Conservation (phyloP, 257 asterid species). For the Schizonepeta tenuifolia region DNA sequence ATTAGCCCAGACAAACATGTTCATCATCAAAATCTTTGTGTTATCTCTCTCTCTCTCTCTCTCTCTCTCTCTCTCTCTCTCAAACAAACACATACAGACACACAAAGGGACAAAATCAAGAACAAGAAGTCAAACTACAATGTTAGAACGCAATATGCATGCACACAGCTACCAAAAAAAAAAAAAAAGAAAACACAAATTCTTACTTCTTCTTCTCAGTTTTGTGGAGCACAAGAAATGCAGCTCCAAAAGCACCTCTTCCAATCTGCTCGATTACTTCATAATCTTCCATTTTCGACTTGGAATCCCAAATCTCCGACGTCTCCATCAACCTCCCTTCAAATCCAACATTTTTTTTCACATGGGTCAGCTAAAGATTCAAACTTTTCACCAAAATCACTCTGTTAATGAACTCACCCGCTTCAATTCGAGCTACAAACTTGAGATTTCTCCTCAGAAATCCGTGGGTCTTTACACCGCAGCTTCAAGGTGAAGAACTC, state of each 20-base stretch:
- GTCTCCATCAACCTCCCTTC: slow-evolving; percentile 58
- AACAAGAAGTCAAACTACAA: slow-evolving; percentile 22
- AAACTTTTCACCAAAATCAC: slow-evolving; percentile 26
- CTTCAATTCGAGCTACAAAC: slow-evolving; percentile 32
- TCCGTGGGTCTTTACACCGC: slow-evolving; percentile 12
- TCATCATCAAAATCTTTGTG: not conserved
- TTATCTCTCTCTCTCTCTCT: not conserved
- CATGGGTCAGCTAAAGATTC: slow-evolving; percentile 40
- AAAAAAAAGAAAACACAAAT: no score
- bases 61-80: slow-evolving; percentile 1
- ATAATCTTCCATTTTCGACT: slow-evolving; percentile 76
- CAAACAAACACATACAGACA: not conserved
- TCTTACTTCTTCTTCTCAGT: slow-evolving; percentile 70
- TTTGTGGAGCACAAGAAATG: slow-evolving; percentile 79
- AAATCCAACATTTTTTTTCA: slow-evolving; percentile 29
- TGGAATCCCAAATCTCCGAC: slow-evolving; percentile 50
- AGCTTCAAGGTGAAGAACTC: slow-evolving; percentile 32
- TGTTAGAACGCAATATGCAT: slow-evolving; percentile 30
- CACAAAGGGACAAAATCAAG: slow-evolving; percentile 25
- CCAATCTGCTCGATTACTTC: slow-evolving; percentile 90
- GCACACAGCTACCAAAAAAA: slow-evolving; percentile 12
- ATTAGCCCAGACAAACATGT: not conserved
- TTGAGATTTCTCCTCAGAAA: slow-evolving; percentile 33
- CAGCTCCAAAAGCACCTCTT: slow-evolving; percentile 78
- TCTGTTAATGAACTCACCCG: slow-evolving; percentile 25